These are phyloP conservation scores for Globomyces pollinis-pini DNA, from an alignment of 192 early-diverging fungal species.

Conservation along the genomic window DNA sequence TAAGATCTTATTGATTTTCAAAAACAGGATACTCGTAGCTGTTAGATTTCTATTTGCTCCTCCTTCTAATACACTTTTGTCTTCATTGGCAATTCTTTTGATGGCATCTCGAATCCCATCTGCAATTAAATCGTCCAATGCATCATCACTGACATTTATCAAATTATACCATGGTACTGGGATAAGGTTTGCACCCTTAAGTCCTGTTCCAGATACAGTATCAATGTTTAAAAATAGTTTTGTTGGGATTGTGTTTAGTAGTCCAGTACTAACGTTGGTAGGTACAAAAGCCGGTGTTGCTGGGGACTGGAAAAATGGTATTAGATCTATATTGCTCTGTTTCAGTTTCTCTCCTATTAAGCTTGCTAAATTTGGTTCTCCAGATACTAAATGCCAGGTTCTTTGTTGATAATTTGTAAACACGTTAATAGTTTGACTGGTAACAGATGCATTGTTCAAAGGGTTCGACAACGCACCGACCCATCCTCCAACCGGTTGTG, in stretches of 20 bases:
- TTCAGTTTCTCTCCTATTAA: conserved; percentile 28
- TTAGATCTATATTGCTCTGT: neutral
- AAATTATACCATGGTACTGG: conserved; percentile 38
- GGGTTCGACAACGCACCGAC: conserved; percentile 21
- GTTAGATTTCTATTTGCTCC: conserved; percentile 6
- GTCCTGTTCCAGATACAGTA: neutral
- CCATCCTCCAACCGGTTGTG: conserved; percentile 43
- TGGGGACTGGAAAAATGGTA: neutral
- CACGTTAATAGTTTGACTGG: too few species aligned
- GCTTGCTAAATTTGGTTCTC: conserved; percentile 17
- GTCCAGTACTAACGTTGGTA: conserved; percentile 4
- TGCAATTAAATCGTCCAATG: conserved; percentile 39
- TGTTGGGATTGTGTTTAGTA: conserved; percentile 18
- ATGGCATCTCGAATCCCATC: conserved; percentile 25
- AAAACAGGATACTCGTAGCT: conserved; percentile 8
- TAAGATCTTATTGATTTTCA: conserved; percentile 23
- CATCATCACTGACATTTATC: conserved; percentile 3
- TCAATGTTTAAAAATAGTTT: conserved; percentile 33
- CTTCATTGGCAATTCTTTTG: conserved; percentile 22
- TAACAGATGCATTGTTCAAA: conserved; percentile 6
- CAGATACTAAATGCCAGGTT: conserved; percentile 22
- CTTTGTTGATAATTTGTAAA: conserved; percentile 29
- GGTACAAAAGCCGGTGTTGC: conserved; percentile 17
- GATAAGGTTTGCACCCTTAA: conserved; percentile 15
- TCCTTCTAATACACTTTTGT: conserved; percentile 38